Evolutionary conservation across 1,139 yeast species (phyloP), one percentile per base, ranked within the genome.

Genomic region (Magnusiomyces suaveolens): DNA sequence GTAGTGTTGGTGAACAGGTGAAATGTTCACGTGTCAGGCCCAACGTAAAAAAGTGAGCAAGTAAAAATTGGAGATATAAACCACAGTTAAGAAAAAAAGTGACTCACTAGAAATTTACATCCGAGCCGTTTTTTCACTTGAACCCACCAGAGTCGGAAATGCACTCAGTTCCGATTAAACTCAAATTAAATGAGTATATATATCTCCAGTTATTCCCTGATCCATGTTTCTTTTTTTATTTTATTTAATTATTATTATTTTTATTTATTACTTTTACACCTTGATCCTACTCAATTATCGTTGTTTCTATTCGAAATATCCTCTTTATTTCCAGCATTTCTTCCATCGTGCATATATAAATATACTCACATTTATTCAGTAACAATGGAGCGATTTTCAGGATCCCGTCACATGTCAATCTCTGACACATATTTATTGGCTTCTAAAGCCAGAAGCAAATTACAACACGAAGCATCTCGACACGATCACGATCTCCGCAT

Each of bases 381-480:
- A 24, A 43, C 47, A 43, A 43, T 43, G 47, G 32, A 43, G 10
- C 21, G 25, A 26, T 18, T 46, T 29, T 21, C 55, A 20, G 51
- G 48, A n/a, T 23, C 51, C 21, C 39, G 32, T 26, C 47, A 60
- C 39, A 59, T 59, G 53, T 67, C 80, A 12, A 70, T 77, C 63
- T 74, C 81, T n/a, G 79, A 81, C 63, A 76, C 87, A 8, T 84
- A 83, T 67, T 67, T 79, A 33, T 75, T 85, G 56, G 90, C 92
- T 38, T 77, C 84, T 47, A 79, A 76, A 64, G 94, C 86, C 16
- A 80, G 87, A 65, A 64, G 77, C 44, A 85, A 84, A 71, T 77
- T 86, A 41, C 80, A 87, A 44, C 75, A 69, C 56, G 89, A 84
- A 65, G 90, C 90, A 2, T 66, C 78, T 39, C 76, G 77, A 59